These are phyloP conservation scores for Metschnikowia kofuensis DNA, from an alignment of 805 yeast genomes.

Conservation along the genomic window DNA sequence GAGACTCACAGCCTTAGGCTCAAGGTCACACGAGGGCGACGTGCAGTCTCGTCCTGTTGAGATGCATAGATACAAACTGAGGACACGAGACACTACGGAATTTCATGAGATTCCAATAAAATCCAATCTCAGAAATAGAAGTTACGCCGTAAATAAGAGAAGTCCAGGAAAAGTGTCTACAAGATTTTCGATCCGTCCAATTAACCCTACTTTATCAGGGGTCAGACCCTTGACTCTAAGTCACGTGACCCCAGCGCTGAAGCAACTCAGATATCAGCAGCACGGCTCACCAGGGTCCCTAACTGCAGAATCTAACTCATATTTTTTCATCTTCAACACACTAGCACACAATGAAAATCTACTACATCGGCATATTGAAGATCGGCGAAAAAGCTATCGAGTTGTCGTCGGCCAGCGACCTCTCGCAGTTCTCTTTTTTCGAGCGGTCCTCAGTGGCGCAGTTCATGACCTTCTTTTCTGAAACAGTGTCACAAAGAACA, in stretches of 20 bases:
- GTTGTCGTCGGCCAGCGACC: conserved; percentile 75
- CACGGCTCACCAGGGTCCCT: background rate
- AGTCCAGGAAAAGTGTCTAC: too few species aligned
- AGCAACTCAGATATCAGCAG: background rate
- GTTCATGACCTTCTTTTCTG: conserved; percentile 91
- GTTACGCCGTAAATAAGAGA: too few species aligned
- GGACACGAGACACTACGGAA: too few species aligned
- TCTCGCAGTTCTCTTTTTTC: conserved; percentile 84
- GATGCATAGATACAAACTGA: too few species aligned
- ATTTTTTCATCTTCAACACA: background rate
- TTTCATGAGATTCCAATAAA: too few species aligned
- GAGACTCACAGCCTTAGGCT: too few species aligned
- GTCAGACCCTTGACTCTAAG: too few species aligned
- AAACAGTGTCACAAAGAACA: conserved; percentile 88
- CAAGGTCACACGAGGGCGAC: too few species aligned
- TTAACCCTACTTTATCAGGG: too few species aligned
- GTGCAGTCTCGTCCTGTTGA: too few species aligned
- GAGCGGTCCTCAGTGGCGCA: conserved; percentile 81
- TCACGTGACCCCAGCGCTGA: background rate
- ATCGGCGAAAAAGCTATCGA: conserved; percentile 68
- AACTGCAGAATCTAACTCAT: background rate
- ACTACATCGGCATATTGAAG: conserved; percentile 83
- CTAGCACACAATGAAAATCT: conserved; percentile 61
- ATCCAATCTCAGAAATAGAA: too few species aligned
- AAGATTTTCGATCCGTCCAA: too few species aligned